Base-by-base conservation (phyloP, 768 basidiomycete genomes). In the Leccinum boreale region DNA sequence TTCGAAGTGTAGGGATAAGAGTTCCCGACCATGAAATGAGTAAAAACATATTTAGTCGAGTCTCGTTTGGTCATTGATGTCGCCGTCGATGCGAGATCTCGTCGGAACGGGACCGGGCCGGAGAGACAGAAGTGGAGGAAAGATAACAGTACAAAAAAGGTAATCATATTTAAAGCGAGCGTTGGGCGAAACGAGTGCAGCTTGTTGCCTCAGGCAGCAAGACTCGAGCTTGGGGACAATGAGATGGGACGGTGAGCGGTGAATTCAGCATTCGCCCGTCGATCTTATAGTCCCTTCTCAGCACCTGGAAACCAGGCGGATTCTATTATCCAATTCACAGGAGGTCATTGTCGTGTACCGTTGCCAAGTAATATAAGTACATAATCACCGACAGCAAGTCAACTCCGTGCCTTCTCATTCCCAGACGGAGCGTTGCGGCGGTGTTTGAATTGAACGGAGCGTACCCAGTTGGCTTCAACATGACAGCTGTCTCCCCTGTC, bases 11-110 rank as follows among this genome's bases (percentile, higher is more conserved):
- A 89, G 2, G 85, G 81, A 70, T 82, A 86, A 3, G 84, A 78
- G 62, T 89, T 89, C 33, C 88, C 88, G 29, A 73, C 78, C 77
- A 86, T 85, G 61, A 80, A 78, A 62, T 86, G 84, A 8, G 81
- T 80, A 1, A 85, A 76, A 19, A 85, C 82, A 65, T 77, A 77
- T 77, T 84, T 75, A 1, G 64, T 46, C 0, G 64, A 50, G 46
- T 59, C 62, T 19, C 66, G 62, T 62, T 47, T 57, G 29, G 63
- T 12, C 5, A 57, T 52, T 33, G 50, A 21, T 39, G 39, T 57
- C 50, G 50, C 26, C 24, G 46, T 53, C 33, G 7, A 48, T 33
- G 58, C 31, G 17, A 39, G 31, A 53, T 11, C 26, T 29, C 42
- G 35, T 19, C 28, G 59, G 35, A 50, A 31, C 46, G 42, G 9